phyloP scores from a whole-genome alignment of 2,329 filamentous ascomycete genomes.

The Colletotrichum abscissum region DNA sequence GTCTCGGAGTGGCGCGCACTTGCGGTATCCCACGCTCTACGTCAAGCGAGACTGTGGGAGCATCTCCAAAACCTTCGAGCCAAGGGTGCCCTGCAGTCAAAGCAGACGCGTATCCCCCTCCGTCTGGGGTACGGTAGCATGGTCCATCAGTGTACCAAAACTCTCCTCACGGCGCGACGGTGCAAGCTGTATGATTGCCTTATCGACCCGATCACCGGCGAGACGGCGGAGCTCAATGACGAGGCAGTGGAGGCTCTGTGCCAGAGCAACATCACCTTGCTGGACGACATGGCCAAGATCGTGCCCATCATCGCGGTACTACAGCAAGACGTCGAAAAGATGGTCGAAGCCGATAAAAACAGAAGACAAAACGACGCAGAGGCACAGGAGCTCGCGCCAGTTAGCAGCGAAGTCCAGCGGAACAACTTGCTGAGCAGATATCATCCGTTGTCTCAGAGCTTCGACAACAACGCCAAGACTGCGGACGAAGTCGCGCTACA shows the following conservation, averaged over 20 bases:
- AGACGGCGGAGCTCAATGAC: not conserved
- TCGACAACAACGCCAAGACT: constrained; percentile 19
- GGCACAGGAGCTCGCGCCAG: not conserved
- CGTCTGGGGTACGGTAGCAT: constrained; percentile 17
- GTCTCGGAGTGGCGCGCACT: constrained; percentile 1
- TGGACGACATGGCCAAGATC: constrained; percentile 28
- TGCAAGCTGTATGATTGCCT: not conserved
- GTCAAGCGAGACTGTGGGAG: constrained; percentile 14
- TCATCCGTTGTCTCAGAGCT: constrained; percentile 20
- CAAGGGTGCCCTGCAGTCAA: constrained; percentile 15
- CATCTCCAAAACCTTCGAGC: constrained; percentile 4
- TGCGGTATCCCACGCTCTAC: constrained; percentile 16
- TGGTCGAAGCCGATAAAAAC: constrained; percentile 1
- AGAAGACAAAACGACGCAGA: not conserved
- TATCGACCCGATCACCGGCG: constrained; percentile 2
- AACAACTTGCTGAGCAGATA: constrained; percentile 17
- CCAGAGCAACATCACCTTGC: constrained; percentile 9
- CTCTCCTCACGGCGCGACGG: constrained; percentile 4
- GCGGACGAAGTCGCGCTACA: constrained; percentile 18
- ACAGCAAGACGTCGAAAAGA: constrained; percentile 22
- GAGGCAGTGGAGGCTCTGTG: not conserved
- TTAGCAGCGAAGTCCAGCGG: constrained; percentile 21
- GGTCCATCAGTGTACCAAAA: constrained; percentile 25
- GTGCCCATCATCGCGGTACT: constrained; percentile 14
- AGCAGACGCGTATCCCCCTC: constrained; percentile 19